phyloP scores from a whole-genome alignment of 2,329 filamentous ascomycete species.

The Arthrocladium fulminans region DNA sequence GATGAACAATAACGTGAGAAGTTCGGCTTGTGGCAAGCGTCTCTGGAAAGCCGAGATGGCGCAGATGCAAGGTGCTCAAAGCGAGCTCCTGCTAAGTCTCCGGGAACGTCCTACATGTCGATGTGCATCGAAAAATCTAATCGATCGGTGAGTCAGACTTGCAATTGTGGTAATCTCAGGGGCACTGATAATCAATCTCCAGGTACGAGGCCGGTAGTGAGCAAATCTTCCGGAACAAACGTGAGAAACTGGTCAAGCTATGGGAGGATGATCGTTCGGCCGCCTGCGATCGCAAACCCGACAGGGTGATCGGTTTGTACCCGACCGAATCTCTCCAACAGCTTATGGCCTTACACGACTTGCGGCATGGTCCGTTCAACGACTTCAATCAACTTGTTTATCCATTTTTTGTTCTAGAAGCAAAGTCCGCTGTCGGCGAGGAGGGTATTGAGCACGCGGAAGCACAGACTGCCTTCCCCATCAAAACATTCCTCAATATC shows the following conservation, averaged over 20 bases:
- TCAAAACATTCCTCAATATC: background rate
- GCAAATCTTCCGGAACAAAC: background rate
- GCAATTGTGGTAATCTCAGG: background rate
- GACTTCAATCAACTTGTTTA: background rate
- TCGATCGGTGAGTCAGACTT: background rate
- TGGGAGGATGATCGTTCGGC: background rate
- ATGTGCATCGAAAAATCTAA: background rate
- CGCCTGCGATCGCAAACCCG: background rate
- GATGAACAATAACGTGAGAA: background rate
- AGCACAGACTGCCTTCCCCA: background rate
- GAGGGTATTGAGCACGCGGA: background rate
- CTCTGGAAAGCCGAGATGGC: background rate
- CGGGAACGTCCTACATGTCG: background rate
- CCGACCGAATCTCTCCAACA: background rate
- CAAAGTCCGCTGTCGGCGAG: background rate
- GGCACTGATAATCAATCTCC: background rate
- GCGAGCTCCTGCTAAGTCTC: background rate
- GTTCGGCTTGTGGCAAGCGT: background rate
- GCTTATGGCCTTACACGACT: background rate
- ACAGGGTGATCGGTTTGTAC: background rate
- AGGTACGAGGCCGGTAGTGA: background rate
- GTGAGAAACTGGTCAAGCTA: background rate
- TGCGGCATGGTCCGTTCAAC: background rate
- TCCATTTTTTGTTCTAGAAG: background rate
- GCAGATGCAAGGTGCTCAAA: background rate